These are phyloP conservation scores for Paraphoma chrysanthemicola DNA, from an alignment of 2,329 filamentous ascomycete genomes.

Conservation along the genomic window DNA sequence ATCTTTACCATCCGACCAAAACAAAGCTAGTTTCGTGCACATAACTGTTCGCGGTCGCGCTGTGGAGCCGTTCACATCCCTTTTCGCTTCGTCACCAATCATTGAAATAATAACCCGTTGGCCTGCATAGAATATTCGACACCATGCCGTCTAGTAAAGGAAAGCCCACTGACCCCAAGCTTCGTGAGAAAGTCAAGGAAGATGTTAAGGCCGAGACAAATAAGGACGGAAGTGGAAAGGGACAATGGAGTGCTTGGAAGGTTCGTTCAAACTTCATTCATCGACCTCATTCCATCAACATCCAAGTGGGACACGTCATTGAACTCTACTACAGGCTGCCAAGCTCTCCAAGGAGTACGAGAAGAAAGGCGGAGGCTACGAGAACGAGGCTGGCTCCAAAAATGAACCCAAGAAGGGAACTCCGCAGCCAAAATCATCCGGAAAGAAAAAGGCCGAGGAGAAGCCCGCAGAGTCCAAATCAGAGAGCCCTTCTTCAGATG, in stretches of 20 bases:
- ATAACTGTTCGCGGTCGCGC: constrained; percentile 5
- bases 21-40: constrained; percentile 22
- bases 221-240: constrained; percentile 55
- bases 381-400: constrained; percentile 51
- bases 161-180: constrained; percentile 54
- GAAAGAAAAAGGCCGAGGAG: constrained; percentile 27
- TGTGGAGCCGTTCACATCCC: not conserved
- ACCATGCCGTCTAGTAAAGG: constrained; percentile 53
- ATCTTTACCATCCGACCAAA: constrained; percentile 18
- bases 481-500: constrained; percentile 9
- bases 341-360: constrained; percentile 55
- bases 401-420: constrained; percentile 54
- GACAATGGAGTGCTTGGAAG: constrained; percentile 58
- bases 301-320: not conserved
- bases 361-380: constrained; percentile 48
- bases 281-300: not conserved
- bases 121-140: not conserved
- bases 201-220: constrained; percentile 55
- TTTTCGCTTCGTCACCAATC: not conserved
- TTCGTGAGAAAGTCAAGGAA: constrained; percentile 55
- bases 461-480: constrained; percentile 25
- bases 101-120: not conserved
- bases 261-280: constrained; percentile 22
- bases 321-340: constrained; percentile 35
- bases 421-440: constrained; percentile 45